Conservation (phyloP, 2,329 filamentous ascomycete species). For the Colletotrichum orchidophilum region DNA sequence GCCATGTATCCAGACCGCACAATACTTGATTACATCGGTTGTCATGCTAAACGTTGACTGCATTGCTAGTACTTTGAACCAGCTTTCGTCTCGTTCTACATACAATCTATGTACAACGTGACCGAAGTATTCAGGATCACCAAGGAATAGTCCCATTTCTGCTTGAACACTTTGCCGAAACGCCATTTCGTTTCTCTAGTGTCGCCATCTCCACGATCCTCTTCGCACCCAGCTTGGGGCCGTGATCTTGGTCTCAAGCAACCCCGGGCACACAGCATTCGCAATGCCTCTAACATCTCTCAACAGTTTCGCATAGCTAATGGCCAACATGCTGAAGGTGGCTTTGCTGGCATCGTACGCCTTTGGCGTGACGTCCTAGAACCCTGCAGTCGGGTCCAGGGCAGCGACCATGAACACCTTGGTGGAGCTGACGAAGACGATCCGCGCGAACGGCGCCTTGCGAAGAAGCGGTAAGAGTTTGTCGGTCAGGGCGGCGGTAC, state of each 20-base stretch:
- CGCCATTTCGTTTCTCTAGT: neutral
- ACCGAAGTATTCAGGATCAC: neutral
- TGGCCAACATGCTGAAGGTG: neutral
- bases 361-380: neutral
- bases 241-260: neutral
- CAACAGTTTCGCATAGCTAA: neutral
- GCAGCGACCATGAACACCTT: neutral
- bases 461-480: neutral
- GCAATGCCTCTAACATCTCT: neutral
- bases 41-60: no score
- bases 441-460: neutral
- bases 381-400: neutral
- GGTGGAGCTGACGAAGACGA: neutral
- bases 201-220: neutral
- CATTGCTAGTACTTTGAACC: no score
- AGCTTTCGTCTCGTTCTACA: no score
- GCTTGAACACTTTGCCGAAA: neutral
- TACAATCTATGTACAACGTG: neutral
- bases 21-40: no score
- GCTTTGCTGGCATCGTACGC: neutral
- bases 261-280: neutral
- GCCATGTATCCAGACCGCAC: no score
- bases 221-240: neutral
- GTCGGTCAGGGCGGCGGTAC: neutral
- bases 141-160: neutral